phyloP scores from a whole-genome alignment of 2,329 filamentous ascomycete species.

The Penicillium aurantiogriseum region DNA sequence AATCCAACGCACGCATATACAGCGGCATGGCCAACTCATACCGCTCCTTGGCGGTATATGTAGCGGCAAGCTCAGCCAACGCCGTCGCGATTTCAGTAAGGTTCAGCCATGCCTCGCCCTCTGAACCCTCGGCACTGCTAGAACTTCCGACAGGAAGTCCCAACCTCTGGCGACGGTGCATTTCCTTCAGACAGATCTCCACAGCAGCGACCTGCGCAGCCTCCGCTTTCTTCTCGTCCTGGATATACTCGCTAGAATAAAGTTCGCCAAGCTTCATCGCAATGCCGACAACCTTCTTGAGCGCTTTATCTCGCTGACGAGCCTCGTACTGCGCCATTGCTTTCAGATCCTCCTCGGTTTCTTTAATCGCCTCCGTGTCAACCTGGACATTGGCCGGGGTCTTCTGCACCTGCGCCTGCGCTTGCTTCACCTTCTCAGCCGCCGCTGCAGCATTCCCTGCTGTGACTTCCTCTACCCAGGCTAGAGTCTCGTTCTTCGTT shows the following conservation, averaged over 20 bases:
- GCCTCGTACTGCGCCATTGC: slow-evolving; percentile 31
- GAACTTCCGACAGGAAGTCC: slow-evolving; percentile 65
- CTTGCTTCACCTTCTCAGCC: slow-evolving; percentile 12
- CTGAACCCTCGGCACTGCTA: slow-evolving; percentile 24
- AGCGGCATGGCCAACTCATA: slow-evolving; percentile 81
- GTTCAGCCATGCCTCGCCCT: slow-evolving; percentile 37
- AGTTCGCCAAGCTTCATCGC: slow-evolving; percentile 82
- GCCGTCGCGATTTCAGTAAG: slow-evolving; percentile 38
- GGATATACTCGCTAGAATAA: slow-evolving; percentile 73
- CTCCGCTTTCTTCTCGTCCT: slow-evolving; percentile 71
- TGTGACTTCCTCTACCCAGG: slow-evolving; percentile 35
- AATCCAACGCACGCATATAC: slow-evolving; percentile 77
- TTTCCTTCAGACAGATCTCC: slow-evolving; percentile 73
- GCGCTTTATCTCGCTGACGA: slow-evolving; percentile 60
- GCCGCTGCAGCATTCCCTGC: slow-evolving; percentile 19
- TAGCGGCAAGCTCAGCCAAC: slow-evolving; percentile 64
- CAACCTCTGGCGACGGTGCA: slow-evolving; percentile 63
- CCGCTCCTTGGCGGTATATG: slow-evolving; percentile 71
- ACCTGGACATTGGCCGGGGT: slow-evolving; percentile 22
- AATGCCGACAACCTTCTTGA: slow-evolving; percentile 72
- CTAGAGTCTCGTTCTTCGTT: slow-evolving; percentile 66
- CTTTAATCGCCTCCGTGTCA: slow-evolving; percentile 23
- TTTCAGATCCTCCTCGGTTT: slow-evolving; percentile 23
- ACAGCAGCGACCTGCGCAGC: slow-evolving; percentile 76
- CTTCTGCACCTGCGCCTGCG: slow-evolving; percentile 20